Base-by-base conservation (phyloP, 2,329 filamentous ascomycete genomes). In the Lasiodiplodia gonubiensis region DNA sequence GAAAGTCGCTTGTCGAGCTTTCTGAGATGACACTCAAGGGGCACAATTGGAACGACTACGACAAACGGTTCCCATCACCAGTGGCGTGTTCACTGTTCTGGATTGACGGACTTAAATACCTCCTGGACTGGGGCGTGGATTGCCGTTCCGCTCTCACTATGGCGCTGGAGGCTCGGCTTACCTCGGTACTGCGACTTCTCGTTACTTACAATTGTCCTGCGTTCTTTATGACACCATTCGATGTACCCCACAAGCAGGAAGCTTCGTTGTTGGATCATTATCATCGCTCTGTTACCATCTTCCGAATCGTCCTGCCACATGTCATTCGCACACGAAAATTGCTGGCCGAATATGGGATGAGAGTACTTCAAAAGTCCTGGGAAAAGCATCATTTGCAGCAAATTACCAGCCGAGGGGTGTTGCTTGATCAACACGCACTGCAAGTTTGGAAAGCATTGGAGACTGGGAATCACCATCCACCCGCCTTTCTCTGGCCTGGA, bases 391-490 rank as follows among this genome's bases (percentile, higher is more conserved):
- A 42, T 8, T 42, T 42, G 18, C 39, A 7, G n/a, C 16, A n/a
- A 0, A 8, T 42, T 1, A n/a, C 1, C 1, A 42, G 39, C 1
- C 39, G 8, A 18, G 39, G 18, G 5, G 5, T 18, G 5, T 6
- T 42, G 5, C 14, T 42, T 18, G 39, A 42, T n/a, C 39, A 18
- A 3, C 14, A 42, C 8, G 39, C 39, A 7, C 39, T 42, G 6
- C 5, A 3, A 0, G 8, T 42, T 7, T 42, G 39, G 39, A n/a
- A n/a, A 2, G 18, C 16, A 7, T 18, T 42, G 1, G 7, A 18
- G 4, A 8, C 6, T 7, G 39, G 14, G 5, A 42, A 42, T 18
- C 16, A 7, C 14, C 7, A n/a, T 8, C 39, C 18, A 8, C 16
- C 16, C 16, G 5, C 14, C 2, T 42, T 1, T 7, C 14, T 42